Conservation (phyloP, 345 rosid genomes). For the Salix purpurea region DNA sequence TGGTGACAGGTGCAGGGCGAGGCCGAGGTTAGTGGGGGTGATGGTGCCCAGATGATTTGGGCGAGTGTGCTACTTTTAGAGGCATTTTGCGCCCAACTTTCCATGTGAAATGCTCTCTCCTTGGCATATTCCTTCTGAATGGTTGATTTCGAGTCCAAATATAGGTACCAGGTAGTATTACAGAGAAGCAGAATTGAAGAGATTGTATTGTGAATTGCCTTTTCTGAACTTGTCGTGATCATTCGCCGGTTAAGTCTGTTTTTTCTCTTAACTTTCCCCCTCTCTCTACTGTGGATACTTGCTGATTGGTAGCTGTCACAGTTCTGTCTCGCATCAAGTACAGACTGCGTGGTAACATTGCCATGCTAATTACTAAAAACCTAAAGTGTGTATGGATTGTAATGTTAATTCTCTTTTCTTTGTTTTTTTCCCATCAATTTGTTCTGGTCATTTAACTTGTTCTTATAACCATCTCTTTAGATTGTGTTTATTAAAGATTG, state of each 20-base stretch:
- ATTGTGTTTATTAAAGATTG: too few relatives aligned
- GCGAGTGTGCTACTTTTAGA: conserved; percentile 27
- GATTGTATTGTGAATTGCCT: conserved; percentile 1
- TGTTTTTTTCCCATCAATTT: too few relatives aligned
- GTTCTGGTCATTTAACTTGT: too few relatives aligned
- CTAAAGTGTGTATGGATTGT: too few relatives aligned
- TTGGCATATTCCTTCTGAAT: neutral
- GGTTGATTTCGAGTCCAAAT: conserved; percentile 2
- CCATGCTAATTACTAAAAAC: too few relatives aligned
- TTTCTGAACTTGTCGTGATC: neutral
- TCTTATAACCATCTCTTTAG: too few relatives aligned
- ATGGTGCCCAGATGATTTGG: neutral
- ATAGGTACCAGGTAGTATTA: neutral
- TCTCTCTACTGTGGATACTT: neutral
- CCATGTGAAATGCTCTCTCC: conserved; percentile 6
- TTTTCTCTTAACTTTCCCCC: neutral
- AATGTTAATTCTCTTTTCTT: too few relatives aligned
- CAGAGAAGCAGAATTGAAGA: neutral
- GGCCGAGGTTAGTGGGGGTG: conserved; percentile 44
- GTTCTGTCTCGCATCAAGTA: neutral
- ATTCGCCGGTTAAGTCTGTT: neutral
- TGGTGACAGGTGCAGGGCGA: conserved; percentile 42
- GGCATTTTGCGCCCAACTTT: conserved; percentile 34
- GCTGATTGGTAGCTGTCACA: neutral
- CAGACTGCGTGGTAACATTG: too few relatives aligned